Evolutionary conservation across 1,139 yeast genomes (phyloP).

Genomic region (Meyerozyma elateridarum): DNA sequence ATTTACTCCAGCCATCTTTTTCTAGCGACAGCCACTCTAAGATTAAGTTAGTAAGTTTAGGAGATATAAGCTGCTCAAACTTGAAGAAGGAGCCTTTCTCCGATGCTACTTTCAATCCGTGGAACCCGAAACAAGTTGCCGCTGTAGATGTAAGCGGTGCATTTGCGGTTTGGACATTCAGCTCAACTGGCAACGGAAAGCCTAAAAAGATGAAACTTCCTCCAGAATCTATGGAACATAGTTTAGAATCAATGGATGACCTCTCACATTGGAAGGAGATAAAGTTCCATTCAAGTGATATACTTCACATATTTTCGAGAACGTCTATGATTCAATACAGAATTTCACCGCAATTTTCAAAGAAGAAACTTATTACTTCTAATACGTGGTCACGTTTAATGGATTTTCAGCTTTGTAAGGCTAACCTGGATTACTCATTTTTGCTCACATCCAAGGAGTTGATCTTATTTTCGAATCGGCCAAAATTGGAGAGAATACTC

Average conservation of each 20-base stretch:
- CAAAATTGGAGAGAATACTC: constrained; percentile 35
- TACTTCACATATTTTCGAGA: constrained; percentile 41
- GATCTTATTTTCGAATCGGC: constrained; percentile 38
- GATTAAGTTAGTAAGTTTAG: not conserved
- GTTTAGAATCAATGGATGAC: no score
- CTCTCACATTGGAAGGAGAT: constrained; percentile 50
- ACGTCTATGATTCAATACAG: constrained; percentile 35
- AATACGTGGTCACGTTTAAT: constrained; percentile 54
- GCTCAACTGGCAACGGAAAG: constrained; percentile 14
- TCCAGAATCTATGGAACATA: no score
- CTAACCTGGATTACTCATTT: constrained; percentile 25
- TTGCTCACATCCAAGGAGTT: constrained; percentile 60
- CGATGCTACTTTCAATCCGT: constrained; percentile 42
- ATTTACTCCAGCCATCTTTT: constrained; percentile 14
- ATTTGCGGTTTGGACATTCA: constrained; percentile 38
- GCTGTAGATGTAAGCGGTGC: constrained; percentile 51
- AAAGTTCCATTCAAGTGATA: constrained; percentile 39
- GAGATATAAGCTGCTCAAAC: constrained; percentile 10
- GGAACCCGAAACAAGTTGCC: constrained; percentile 33
- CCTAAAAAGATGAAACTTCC: no score
- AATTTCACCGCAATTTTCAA: constrained; percentile 16
- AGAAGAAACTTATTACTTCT: constrained; percentile 40
- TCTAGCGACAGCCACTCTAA: not conserved
- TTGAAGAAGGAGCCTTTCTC: constrained; percentile 35
- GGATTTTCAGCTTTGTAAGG: constrained; percentile 32